These are phyloP conservation scores for Amauroascus verrucosus DNA, from an alignment of 2,329 filamentous ascomycete genomes.

Conservation along the genomic window DNA sequence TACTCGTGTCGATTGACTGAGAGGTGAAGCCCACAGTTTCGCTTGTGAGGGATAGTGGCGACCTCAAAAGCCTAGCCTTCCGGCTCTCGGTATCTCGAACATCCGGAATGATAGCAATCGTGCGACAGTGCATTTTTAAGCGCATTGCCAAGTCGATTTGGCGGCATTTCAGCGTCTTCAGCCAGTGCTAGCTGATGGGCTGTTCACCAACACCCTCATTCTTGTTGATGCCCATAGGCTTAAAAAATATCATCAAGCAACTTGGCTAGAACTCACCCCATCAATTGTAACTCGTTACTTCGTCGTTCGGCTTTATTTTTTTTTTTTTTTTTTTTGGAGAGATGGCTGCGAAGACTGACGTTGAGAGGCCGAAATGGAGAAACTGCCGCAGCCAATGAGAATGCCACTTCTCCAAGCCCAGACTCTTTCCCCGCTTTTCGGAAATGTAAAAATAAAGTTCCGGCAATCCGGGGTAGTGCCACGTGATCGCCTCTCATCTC, in stretches of 20 bases:
- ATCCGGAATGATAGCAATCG: background rate
- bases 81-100: conserved; percentile 1
- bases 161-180: background rate
- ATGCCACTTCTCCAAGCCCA: background rate
- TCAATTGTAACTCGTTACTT: too few relatives aligned
- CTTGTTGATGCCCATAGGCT: background rate
- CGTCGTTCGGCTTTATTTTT: too few relatives aligned
- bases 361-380: background rate
- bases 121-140: background rate
- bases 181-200: too few relatives aligned
- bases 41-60: background rate
- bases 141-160: background rate
- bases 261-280: too few relatives aligned
- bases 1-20: background rate
- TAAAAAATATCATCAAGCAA: too few relatives aligned
- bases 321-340: too few relatives aligned
- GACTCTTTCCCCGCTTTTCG: background rate
- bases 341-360: too few relatives aligned
- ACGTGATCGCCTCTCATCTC: background rate
- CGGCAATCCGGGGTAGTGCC: background rate
- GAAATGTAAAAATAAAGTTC: conserved; percentile 5
- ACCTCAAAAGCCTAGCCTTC: background rate
- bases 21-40: background rate
- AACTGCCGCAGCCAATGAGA: background rate
- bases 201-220: background rate